Evolutionary conservation across 768 basidiomycete genomes (phyloP).

Genomic region (Hericium erinaceus): DNA sequence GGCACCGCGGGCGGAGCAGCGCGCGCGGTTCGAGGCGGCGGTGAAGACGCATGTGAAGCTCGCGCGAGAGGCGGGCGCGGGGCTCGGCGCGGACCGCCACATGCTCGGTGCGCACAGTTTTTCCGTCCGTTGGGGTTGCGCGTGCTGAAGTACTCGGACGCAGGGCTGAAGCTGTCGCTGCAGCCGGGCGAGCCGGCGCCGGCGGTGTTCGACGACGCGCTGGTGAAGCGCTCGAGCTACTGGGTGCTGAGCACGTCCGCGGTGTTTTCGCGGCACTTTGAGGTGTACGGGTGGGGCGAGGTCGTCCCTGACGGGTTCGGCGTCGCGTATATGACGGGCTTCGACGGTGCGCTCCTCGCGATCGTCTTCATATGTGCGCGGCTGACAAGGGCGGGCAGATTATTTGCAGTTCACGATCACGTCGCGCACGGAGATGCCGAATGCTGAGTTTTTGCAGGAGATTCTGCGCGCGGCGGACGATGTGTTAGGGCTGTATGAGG

Average conservation of each 20-base stretch:
- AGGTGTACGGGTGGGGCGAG: conserved; percentile 90
- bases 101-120: conserved; percentile 52
- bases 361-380: conserved; percentile 8
- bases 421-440: conserved; percentile 78
- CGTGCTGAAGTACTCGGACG: neutral
- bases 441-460: conserved; percentile 62
- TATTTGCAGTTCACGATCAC: conserved; percentile 82
- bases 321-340: conserved; percentile 91
- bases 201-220: conserved; percentile 65
- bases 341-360: conserved; percentile 42
- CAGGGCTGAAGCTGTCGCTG: conserved; percentile 66
- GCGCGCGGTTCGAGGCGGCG: conserved; percentile 48
- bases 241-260: conserved; percentile 92
- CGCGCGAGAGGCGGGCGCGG: conserved; percentile 59
- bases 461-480: conserved; percentile 59
- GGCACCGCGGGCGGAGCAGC: conserved; percentile 33
- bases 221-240: conserved; percentile 59
- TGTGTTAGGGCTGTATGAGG: conserved; percentile 42
- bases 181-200: conserved; percentile 55
- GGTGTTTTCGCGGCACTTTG: conserved; percentile 77
- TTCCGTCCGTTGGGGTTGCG: neutral
- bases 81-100: conserved; percentile 80
- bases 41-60: conserved; percentile 52
- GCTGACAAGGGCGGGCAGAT: conserved; percentile 32
- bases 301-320: conserved; percentile 93